phyloP scores from a whole-genome alignment of 345 rosid genomes.

The Moricandia arvensis region DNA sequence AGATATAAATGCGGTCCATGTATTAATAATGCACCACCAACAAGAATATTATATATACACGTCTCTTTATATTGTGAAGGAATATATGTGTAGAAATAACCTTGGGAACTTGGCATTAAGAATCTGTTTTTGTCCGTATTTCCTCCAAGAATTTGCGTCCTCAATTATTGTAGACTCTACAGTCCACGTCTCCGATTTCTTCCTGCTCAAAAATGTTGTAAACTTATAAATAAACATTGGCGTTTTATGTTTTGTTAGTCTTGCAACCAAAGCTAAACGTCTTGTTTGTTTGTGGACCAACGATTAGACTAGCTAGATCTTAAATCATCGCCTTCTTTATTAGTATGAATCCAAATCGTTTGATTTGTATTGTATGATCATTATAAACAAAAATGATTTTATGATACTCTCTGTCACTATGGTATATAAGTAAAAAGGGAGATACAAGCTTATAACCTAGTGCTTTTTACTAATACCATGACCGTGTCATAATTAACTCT shows the following conservation, averaged over 20 bases:
- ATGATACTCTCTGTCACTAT: background rate
- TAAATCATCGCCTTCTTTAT: background rate
- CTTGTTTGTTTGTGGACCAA: slow-evolving; percentile 5
- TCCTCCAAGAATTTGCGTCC: slow-evolving; percentile 77
- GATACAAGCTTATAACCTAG: background rate
- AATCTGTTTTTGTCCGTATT: slow-evolving; percentile 84
- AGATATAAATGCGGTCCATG: slow-evolving; percentile 24
- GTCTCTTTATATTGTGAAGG: background rate
- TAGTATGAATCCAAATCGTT: background rate
- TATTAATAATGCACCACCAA: background rate
- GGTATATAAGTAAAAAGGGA: background rate
- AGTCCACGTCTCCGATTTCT: slow-evolving; percentile 41
- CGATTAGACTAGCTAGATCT: background rate
- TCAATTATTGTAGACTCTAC: slow-evolving; percentile 39
- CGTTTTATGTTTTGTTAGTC: background rate
- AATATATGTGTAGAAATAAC: slow-evolving; percentile 34
- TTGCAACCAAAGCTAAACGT: slow-evolving; percentile 10
- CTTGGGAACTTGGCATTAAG: slow-evolving; percentile 69
- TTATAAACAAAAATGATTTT: background rate
- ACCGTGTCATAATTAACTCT: background rate
- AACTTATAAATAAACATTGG: background rate
- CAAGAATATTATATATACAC: slow-evolving; percentile 3
- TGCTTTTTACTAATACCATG: background rate
- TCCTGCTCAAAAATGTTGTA: slow-evolving; percentile 47
- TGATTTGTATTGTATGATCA: background rate